These are phyloP conservation scores for Clarireedia hainanense DNA, from an alignment of 2,329 filamentous ascomycete genomes.

Conservation along the genomic window DNA sequence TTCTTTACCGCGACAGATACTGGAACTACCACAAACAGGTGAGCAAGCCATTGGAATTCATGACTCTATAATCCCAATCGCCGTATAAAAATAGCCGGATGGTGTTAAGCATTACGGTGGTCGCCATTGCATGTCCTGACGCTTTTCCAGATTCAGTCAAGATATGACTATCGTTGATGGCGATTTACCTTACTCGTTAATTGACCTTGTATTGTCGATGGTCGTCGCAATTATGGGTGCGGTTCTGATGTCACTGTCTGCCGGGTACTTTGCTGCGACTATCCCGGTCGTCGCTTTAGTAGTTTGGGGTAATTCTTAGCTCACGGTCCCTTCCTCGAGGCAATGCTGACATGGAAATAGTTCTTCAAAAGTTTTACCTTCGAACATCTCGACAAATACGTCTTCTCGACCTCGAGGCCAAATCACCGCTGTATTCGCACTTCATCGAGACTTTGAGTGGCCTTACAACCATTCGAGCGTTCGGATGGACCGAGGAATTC, in stretches of 20 bases:
- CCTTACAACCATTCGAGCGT: conserved; percentile 38
- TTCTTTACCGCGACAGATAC: conserved; percentile 21
- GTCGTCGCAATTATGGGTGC: conserved; percentile 36
- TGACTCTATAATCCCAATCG: no score
- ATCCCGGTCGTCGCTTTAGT: conserved; percentile 32
- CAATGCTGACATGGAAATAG: background rate
- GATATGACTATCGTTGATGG: conserved; percentile 22
- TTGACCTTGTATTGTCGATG: conserved; percentile 10
- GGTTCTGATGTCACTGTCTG: conserved; percentile 26
- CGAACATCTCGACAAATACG: conserved; percentile 43
- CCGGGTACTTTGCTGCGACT: conserved; percentile 34
- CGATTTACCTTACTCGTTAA: conserved; percentile 18
- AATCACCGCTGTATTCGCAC: conserved; percentile 39
- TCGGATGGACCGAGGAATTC: conserved; percentile 32
- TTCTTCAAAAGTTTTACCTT: conserved; percentile 37
- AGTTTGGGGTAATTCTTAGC: conserved; percentile 14
- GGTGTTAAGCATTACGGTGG: background rate
- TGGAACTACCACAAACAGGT: conserved; percentile 19
- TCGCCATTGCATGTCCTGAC: background rate
- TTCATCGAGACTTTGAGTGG: conserved; percentile 40
- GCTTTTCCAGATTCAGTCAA: conserved; percentile 15
- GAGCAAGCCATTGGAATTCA: background rate
- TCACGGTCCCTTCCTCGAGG: background rate
- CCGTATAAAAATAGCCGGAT: background rate
- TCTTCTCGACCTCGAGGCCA: conserved; percentile 38